Base-by-base conservation (phyloP, 441 rosid species). In the Pelargonium australe region DNA sequence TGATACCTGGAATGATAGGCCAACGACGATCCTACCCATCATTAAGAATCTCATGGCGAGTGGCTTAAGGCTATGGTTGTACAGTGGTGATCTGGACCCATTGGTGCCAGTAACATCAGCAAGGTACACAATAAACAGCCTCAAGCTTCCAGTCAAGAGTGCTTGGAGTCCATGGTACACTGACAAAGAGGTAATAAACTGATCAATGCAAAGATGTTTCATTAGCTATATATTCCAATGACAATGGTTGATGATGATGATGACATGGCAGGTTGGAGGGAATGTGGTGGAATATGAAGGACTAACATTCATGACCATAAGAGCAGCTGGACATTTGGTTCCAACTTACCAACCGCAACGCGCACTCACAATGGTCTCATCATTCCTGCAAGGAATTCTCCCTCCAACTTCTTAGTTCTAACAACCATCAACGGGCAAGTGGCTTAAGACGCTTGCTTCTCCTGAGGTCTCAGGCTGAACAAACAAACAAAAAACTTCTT, bases 311-410 rank as follows among this genome's bases (percentile, higher is more conserved):
- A 5, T 53, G 9, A 79, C 89, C 12, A 81, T 82, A 7, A 75
- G 84, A 71, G 89, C 80, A 28, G 75, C 87, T 0, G 85, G 87
- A 17, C 86, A 85, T 73, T 13, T 20, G 0, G 84, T 83, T 72
- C 85, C 83, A 8, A 81, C 81, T 78, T 74, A 78, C 75, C 79
- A 82, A 53, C 87, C 85, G 10, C 69, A 70, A 72, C 63, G 82
- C 43, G 76, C 89, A 49, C 79, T 85, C 13, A 63, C 75, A 63
- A 71, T 83, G 85, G 73, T 85, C 70, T 58, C 82, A 20, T 69
- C 81, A 41, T 82, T 85, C 73, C 82, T 85, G 12, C 70, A 60
- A 57, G 86, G 82, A 31, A 73, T 63, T 58, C 79, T 80, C 72
- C 82, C 80, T 65, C 80, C 87, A 53, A 5, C 63, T 9, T 5